Evolutionary conservation across 2,329 filamentous ascomycete species (phyloP), one percentile per base, ranked within the genome.

Genomic region (Passalora sequoiae): DNA sequence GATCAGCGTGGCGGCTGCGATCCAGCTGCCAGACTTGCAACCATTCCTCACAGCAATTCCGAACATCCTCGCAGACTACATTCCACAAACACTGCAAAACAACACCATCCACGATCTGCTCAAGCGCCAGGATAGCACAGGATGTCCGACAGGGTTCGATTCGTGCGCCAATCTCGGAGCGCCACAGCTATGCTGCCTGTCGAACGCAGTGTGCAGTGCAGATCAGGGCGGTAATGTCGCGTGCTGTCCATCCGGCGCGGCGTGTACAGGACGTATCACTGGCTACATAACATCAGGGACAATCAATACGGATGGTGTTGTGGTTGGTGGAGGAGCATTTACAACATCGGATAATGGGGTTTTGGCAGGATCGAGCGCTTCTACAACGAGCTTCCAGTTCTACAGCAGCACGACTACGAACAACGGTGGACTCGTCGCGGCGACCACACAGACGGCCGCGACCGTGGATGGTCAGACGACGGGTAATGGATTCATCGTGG

Each of bases 191-290:
- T 83, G 79, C 68, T 83, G 79, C 61, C 66, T 65, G 24, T 62
- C 66, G 29, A 69, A 67, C 37, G 71, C 75, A 16, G 67, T 70
- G 44, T 83, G 79, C 65, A 71, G 73, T 30, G 69, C 71, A 38
- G 79, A 83, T 61, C 62, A 64, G 29, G 74, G 70, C 27, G 70
- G 77, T 41, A 69, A 80, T 48, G 73, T 81, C 41, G 79, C 78
- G 17, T 83, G 79, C 67, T 83, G 79, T 63, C 77, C 77, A 0
- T 68, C 64, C 19, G 72, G 74, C 38, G 73, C 74, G 10, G 71
- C 66, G 20, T 83, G 79, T 56, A 81, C 78, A 0, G 79, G 79
- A 2, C 71, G 67, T 6, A 68, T 81, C 7, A 62, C 50, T 6
- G 58, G 58, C 13, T 50, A 61, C 20, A 58, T 62, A 10, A 64